These are phyloP conservation scores for Cladosporium austrohemisphaericum DNA, from an alignment of 2,329 filamentous ascomycete genomes.

Conservation along the genomic window DNA sequence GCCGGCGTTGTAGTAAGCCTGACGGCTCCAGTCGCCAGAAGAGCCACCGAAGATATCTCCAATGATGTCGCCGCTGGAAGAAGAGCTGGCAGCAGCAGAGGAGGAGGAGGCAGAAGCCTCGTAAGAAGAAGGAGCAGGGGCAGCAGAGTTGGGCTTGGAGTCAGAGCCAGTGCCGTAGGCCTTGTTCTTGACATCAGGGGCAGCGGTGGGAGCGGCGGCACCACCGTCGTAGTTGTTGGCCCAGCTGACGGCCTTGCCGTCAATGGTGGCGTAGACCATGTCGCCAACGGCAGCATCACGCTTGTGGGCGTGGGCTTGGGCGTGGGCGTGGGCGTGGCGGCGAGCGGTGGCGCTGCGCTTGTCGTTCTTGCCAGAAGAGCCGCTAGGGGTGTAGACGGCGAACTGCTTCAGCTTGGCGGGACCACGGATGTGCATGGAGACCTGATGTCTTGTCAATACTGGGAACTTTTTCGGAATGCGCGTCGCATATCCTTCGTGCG, in stretches of 20 bases:
- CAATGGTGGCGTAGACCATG: conserved; percentile 54
- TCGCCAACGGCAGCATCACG: conserved; percentile 46
- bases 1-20: conserved; percentile 35
- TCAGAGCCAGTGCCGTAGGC: conserved; percentile 6
- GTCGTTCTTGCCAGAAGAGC: conserved; percentile 31
- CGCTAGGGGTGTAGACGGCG: conserved; percentile 59
- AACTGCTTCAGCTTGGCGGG: conserved; percentile 64
- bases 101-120: conserved; percentile 15
- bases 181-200: conserved; percentile 17
- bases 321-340: conserved; percentile 40
- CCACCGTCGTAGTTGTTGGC: conserved; percentile 52
- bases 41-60: conserved; percentile 19
- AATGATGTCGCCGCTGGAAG: conserved; percentile 13
- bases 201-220: conserved; percentile 23
- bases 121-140: conserved; percentile 15
- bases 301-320: conserved; percentile 49
- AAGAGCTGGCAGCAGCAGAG: conserved; percentile 18
- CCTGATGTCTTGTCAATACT: conserved; percentile 40
- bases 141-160: conserved; percentile 10
- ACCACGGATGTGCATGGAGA: conserved; percentile 70
- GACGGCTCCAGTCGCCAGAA: conserved; percentile 31
- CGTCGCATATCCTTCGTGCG: neutral
- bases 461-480: no score
- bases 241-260: conserved; percentile 58
- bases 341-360: conserved; percentile 29